Percentiles rank a stretch among this genome's conserved stretches.
phyloP scores from a whole-genome alignment of 345 rosid species.

The Salix dunnii region DNA sequence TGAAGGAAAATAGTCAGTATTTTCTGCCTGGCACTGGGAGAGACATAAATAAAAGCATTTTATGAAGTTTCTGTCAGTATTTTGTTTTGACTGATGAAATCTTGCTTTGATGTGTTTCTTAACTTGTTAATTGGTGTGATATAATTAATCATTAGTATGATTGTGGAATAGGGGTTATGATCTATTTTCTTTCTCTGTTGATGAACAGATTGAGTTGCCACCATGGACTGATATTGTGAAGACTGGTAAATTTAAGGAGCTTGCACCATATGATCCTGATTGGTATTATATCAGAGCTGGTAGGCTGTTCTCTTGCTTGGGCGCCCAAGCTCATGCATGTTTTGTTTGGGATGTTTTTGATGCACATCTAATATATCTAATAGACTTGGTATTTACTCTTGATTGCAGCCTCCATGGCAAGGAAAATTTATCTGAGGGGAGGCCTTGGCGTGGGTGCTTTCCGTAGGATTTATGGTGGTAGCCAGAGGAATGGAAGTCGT shows the following conservation, averaged over 20 bases:
- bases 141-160: neutral
- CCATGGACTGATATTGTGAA: slow-evolving; percentile 36
- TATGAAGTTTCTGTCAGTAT: neutral
- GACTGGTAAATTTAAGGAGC: slow-evolving; percentile 33
- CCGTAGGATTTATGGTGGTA: slow-evolving; percentile 79
- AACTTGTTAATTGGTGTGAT: neutral
- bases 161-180: neutral
- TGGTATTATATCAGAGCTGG: slow-evolving; percentile 67
- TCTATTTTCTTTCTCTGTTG: no score
- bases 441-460: slow-evolving; percentile 95
- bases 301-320: neutral
- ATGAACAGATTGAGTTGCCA: slow-evolving; percentile 72
- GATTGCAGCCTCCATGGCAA: slow-evolving; percentile 78
- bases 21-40: no score
- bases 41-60: no score
- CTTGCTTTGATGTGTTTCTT: neutral
- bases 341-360: neutral
- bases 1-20: no score
- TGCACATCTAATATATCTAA: no score
- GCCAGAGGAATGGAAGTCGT: slow-evolving; percentile 84
- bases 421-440: slow-evolving; percentile 84
- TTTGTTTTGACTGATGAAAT: neutral
- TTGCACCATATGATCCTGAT: slow-evolving; percentile 38
- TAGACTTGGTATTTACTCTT: neutral
- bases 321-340: neutral